Conservation (phyloP, 257 asterid genomes). For the Solanum stenotomum region DNA sequence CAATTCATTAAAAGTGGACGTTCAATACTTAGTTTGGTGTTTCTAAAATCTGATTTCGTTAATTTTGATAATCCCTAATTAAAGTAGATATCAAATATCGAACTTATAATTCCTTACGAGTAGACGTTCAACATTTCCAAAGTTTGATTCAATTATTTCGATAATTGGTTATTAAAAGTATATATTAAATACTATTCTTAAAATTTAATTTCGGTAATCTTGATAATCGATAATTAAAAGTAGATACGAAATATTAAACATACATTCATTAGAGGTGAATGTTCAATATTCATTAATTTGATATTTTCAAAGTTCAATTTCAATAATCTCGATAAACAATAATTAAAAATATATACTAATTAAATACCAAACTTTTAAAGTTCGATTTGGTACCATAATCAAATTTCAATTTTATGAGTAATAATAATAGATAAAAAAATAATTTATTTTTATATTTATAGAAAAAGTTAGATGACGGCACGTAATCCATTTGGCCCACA, state of each 20-base stretch:
- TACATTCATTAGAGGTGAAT: neutral
- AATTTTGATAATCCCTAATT: neutral
- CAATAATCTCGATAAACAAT: no score
- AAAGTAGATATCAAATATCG: neutral
- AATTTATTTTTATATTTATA: neutral
- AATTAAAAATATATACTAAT: no score
- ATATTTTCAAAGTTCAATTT: neutral
- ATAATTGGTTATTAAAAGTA: no score
- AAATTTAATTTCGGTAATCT: rapidly evolving
- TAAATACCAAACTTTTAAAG: neutral
- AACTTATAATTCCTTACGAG: no score
- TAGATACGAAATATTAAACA: no score
- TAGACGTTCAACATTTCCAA: neutral
- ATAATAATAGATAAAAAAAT: neutral
- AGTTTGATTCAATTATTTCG: neutral
- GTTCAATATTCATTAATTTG: neutral
- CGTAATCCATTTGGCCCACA: neutral
- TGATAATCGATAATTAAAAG: no score
- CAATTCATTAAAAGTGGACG: neutral
- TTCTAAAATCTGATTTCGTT: rapidly evolving
- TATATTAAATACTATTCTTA: no score
- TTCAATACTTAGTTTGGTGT: neutral
- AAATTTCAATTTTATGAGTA: neutral
- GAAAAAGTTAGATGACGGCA: neutral
- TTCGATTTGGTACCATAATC: neutral